Conservation (phyloP, 2,329 filamentous ascomycete species). For the Thelonectria discophora region DNA sequence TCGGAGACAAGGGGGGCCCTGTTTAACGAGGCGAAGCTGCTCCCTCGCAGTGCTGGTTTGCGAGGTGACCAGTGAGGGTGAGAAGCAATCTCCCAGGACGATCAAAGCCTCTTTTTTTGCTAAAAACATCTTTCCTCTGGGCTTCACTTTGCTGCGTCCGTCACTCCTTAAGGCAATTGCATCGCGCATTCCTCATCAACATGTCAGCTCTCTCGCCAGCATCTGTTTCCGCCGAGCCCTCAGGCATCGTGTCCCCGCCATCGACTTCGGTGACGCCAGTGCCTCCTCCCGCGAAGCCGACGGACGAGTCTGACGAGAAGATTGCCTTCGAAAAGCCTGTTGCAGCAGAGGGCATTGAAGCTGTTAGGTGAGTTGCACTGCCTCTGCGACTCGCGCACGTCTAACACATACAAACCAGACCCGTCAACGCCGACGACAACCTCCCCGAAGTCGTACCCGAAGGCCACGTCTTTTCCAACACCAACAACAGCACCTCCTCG, state of each 20-base stretch:
- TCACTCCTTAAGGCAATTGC: not conserved
- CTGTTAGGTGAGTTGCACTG: not conserved
- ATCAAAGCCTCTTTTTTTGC: not conserved
- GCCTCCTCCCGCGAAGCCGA: slow-evolving; percentile 9
- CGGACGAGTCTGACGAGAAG: slow-evolving; percentile 29
- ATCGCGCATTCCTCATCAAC: not conserved
- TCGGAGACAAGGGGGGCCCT: not conserved
- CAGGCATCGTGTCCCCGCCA: slow-evolving; percentile 33
- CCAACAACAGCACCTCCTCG: not conserved
- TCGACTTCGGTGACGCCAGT: slow-evolving; percentile 30
- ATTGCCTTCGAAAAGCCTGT: slow-evolving; percentile 28
- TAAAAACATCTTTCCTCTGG: not conserved
- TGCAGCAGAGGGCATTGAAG: slow-evolving; percentile 16
- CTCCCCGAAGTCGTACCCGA: slow-evolving; percentile 39
- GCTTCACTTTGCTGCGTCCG: too few relatives aligned
- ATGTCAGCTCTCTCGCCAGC: slow-evolving; percentile 19
- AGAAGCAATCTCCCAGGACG: not conserved
- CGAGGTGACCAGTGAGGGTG: not conserved
- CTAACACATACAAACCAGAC: slow-evolving; percentile 5
- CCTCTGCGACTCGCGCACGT: too few relatives aligned
- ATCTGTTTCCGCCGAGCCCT: slow-evolving; percentile 1
- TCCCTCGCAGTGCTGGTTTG: not conserved
- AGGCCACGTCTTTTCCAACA: not conserved
- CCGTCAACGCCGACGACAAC: slow-evolving; percentile 33
- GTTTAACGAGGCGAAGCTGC: not conserved